Evolutionary conservation across 257 asterid genomes (phyloP), one percentile per base, ranked within the genome.

Genomic region (Anisodus tanguticus): DNA sequence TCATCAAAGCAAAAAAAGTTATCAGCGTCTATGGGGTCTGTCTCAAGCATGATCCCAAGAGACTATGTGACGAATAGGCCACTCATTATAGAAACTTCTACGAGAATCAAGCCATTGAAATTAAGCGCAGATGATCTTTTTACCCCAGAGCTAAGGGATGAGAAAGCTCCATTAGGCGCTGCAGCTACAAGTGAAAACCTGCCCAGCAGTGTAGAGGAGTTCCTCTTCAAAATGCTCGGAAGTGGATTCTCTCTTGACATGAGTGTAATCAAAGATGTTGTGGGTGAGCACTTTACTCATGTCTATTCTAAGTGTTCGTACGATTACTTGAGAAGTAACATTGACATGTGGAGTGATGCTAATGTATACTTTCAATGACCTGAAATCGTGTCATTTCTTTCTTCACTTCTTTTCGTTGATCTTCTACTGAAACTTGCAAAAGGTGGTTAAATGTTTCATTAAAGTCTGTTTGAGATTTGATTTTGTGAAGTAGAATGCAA

Each of bases 141-240:
- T 3, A 87, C 45, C 35, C 86, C 96, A 55, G 92, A 86, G 84
- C 84, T 94, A 82, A 91, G 93, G 95, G 88, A 88, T 43, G 95
- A 93, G 89, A 90, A 88, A 51, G 88, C 82, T 53, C 86, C 85
- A 60, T 31, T 78, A 6, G 85, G 67, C 22, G 60, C 89, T 54
- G 10, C 85, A 10, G 47, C 90, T 2, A 85, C 55, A 66, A 82
- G 84, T 76, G 91, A 91, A 69, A 82, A 89, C 86, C 87, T 91
- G 90, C 87, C 83, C 53, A 37, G 31, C 9, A 93, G 91, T 76
- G 45, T 89, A 9, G 92, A 87, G 86, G 95, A 90, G 19, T 93
- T 96, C 84, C 91, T 96, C 60, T 91, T 72, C 63, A 83, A 88
- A 87, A 92, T 96, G 95, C 98, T 96, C 80, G 95, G 96, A 67